Evolutionary conservation across 2,329 filamentous ascomycete species (phyloP), one percentile per base, ranked within the genome.

Genomic region (Penicillium sp.): DNA sequence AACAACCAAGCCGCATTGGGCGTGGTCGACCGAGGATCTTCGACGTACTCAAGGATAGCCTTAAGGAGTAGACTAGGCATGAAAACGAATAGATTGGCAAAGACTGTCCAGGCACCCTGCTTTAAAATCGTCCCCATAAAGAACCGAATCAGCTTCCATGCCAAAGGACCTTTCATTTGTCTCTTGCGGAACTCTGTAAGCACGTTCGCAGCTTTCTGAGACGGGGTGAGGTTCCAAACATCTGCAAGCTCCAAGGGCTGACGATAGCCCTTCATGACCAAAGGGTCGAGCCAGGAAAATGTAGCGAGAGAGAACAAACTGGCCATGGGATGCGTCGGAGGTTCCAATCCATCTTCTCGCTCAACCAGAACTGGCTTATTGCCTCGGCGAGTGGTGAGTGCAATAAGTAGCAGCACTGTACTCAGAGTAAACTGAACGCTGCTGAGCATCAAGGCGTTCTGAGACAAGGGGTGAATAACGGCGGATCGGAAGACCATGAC

Each of bases 1-100:
- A 93, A 96, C 48, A 99, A 85, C 94, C 94, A 99, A 22, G 96
- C 87, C 17, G 96, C 91, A 70, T 94, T 97, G 47, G 82, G 77
- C 0, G 94, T 92, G 0, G 88, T 88, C 4, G 80, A 78, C 0
- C 84, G 81, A 1, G 92, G 91, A 53, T 88, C 80, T 75, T 99
- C 91, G n/a, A 97, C 88, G 68, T 95, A 97, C 73, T 97, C 87
- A 28, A 99, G 80, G 58, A 99, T 97, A 16, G 88, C 88, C 70
- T 92, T 93, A 38, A 99, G 82, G 19, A 99, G 83, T 45, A 99
- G 79, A 3, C 94, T 99, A 1, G 94, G 94, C 14, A 90, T 86
- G 75, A 97, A 99, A 2, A 90, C 92, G 62, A 97, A 89, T 36
- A 94, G 73, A 19, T 90, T 91, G 9, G 88, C 87, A 17, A 96